These are phyloP conservation scores for Podaxis sp. DNA, from an alignment of 768 basidiomycete species.

Conservation along the genomic window DNA sequence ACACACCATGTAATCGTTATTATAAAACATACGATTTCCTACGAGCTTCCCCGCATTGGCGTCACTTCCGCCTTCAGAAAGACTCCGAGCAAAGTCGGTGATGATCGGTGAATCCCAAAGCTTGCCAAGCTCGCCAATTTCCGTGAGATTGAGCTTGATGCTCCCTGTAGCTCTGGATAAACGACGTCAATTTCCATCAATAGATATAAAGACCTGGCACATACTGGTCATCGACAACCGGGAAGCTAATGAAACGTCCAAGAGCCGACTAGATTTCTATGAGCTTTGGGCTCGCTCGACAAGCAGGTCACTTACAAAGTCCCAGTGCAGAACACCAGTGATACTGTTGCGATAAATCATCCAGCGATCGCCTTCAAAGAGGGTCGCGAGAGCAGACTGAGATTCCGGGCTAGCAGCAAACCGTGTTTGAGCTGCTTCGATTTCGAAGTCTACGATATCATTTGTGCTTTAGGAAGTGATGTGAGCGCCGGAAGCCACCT, in stretches of 20 bases:
- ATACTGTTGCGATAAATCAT: constrained; percentile 64
- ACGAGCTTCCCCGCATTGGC: constrained; percentile 54
- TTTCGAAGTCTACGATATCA: constrained; percentile 61
- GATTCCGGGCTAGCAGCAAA: constrained; percentile 47
- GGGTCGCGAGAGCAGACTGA: constrained; percentile 49
- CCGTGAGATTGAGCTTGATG: constrained; percentile 57
- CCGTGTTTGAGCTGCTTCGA: constrained; percentile 57
- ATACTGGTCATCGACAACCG: constrained; percentile 48
- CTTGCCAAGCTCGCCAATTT: constrained; percentile 48
- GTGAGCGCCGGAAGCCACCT: neutral
- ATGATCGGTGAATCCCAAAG: constrained; percentile 50
- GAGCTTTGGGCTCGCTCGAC: neutral
- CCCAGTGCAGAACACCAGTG: constrained; percentile 66
- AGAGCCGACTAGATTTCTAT: constrained; percentile 47
- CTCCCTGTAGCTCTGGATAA: constrained; percentile 51
- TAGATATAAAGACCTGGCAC: constrained; percentile 14
- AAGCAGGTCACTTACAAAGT: constrained; percentile 50
- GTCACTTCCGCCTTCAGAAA: constrained; percentile 34
- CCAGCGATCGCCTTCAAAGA: constrained; percentile 64
- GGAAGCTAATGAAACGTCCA: constrained; percentile 68
- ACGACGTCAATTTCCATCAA: neutral
- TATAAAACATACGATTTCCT: constrained; percentile 67
- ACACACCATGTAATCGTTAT: constrained; percentile 68
- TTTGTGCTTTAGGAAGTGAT: constrained; percentile 42
- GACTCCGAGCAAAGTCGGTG: constrained; percentile 34